Evolutionary conservation across 2,329 filamentous ascomycete species (phyloP), one percentile per base, ranked within the genome.

Genomic region (Epichloe aotearoae): DNA sequence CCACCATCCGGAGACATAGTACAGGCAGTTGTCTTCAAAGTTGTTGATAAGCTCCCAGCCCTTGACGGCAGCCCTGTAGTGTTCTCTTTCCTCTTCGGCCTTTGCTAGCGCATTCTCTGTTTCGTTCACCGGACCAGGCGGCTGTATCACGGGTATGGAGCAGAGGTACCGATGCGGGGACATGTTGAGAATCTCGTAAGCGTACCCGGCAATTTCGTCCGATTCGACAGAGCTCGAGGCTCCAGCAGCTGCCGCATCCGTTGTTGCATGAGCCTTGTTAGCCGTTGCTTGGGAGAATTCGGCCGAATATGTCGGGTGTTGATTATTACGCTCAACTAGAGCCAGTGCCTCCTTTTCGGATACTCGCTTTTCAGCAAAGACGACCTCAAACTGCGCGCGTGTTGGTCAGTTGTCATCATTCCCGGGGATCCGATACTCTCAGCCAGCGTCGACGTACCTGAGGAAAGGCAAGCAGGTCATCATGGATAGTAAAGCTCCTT

Each of bases 1-100:
- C 90, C 90, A 96, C 90, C 90, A 96, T 0, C 90, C 90, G 1
- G 82, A 86, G 56, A 89, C 71, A 56, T 75, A 80, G 70, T 91
- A 95, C 55, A 96, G 78, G 66, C 90, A 96, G 3, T 83, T 85
- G 49, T 90, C 79, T 51, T 93, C 80, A 67, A 96, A 83, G 26
- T 83, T 81, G 56, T 79, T 77, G 47, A 96, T 72, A 20, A 96
- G 74, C 61, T 93, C 85, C 76, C 87, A 86, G 5, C 90, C 90
- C 46, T 82, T 82, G 34, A 80, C 76, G 1, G 84, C 86, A 1
- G 89, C 90, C 26, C 86, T 81, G 40, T 77, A 79, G 10, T 94
- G 76, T 66, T 95, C 89, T 55, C 83, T 84, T 54, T 86, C 84
- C 64, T 93, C 83, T 55, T 93, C 86, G 1, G 80, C 82, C 60